These are phyloP conservation scores for Hypoxylon sp. DNA, from an alignment of 2,329 filamentous ascomycete species.

Conservation along the genomic window DNA sequence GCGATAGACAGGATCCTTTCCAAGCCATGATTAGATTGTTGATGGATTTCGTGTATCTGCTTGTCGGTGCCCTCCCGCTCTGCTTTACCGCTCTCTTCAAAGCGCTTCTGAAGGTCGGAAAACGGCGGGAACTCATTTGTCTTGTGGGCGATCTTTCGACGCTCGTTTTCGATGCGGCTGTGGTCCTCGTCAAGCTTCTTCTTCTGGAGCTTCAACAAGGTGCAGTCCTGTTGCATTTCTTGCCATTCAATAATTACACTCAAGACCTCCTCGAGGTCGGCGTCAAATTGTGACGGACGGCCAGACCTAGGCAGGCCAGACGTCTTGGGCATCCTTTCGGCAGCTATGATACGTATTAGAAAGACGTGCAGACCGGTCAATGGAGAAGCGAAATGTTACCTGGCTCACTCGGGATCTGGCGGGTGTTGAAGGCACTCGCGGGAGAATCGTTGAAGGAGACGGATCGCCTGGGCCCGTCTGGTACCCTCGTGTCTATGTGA, in stretches of 20 bases:
- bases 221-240: constrained; percentile 21
- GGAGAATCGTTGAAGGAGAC: constrained; percentile 22
- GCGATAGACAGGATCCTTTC: constrained; percentile 30
- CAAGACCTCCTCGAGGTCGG: constrained; percentile 37
- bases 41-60: constrained; percentile 24
- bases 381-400: constrained; percentile 28
- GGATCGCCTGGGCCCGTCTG: constrained; percentile 11
- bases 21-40: constrained; percentile 24
- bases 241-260: constrained; percentile 25
- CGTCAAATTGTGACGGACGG: constrained; percentile 21
- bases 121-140: constrained; percentile 35
- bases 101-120: constrained; percentile 31
- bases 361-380: background rate
- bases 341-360: constrained; percentile 20
- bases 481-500: constrained; percentile 28
- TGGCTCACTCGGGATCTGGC: constrained; percentile 25
- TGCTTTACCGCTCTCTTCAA: constrained; percentile 21
- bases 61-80: constrained; percentile 31
- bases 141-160: constrained; percentile 26
- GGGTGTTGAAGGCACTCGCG: constrained; percentile 18
- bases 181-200: constrained; percentile 18
- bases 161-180: constrained; percentile 16
- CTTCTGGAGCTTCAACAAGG: constrained; percentile 12
- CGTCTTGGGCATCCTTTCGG: background rate
- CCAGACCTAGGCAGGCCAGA: constrained; percentile 27